Conservation (phyloP, 768 basidiomycete genomes). For the Mycena rosella region DNA sequence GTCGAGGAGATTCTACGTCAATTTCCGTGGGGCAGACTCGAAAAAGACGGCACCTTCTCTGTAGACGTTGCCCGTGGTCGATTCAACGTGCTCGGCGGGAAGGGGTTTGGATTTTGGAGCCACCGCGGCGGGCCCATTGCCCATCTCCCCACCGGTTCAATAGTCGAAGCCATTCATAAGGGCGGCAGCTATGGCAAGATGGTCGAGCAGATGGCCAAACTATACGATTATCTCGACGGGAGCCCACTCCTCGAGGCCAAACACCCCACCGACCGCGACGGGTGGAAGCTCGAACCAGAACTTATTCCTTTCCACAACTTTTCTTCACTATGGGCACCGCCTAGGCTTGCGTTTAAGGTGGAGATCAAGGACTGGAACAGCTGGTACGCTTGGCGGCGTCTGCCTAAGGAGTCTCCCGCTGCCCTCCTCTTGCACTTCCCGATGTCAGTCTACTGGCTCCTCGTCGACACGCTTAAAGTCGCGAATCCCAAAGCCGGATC, state of each 20-base stretch:
- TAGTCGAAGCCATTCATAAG: background rate
- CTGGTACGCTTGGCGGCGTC: conserved; percentile 57
- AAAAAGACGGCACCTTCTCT: conserved; percentile 55
- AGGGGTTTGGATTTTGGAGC: conserved; percentile 56
- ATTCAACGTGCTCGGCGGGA: conserved; percentile 51
- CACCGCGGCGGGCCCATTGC: conserved; percentile 49
- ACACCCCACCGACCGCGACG: conserved; percentile 45
- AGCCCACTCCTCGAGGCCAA: conserved; percentile 45
- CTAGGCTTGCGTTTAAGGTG: conserved; percentile 43
- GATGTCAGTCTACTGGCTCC: conserved; percentile 52
- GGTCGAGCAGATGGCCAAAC: conserved; percentile 19
- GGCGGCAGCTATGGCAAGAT: background rate
- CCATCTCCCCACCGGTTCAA: conserved; percentile 41
- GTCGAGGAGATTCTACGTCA: conserved; percentile 48
- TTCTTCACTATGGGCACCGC: conserved; percentile 39
- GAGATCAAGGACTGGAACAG: conserved; percentile 52
- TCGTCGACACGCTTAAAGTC: conserved; percentile 48
- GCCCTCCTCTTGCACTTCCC: conserved; percentile 56
- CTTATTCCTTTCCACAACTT: conserved; percentile 43
- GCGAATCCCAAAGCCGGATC: conserved; percentile 34
- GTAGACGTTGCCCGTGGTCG: conserved; percentile 50
- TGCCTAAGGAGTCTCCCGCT: conserved; percentile 56
- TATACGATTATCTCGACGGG: conserved; percentile 49
- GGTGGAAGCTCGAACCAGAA: conserved; percentile 50
- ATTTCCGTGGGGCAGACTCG: conserved; percentile 59